phyloP scores from a whole-genome alignment of 306 rosid genomes.

The Trifolium fragiferum region DNA sequence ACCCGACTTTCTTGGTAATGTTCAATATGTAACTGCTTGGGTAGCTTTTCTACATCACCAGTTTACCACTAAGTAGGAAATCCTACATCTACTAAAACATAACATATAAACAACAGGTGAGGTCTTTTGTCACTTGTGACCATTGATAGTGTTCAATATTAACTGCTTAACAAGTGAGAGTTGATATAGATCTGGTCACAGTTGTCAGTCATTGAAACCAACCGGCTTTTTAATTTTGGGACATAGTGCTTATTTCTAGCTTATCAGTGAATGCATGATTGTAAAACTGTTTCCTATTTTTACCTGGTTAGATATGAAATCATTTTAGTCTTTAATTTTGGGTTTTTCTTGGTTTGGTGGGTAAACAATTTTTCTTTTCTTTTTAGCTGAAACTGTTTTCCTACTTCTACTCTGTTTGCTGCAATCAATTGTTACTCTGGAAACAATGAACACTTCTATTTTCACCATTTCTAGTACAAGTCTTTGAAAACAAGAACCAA shows the following conservation, averaged over 20 bases:
- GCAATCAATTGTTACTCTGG: background rate
- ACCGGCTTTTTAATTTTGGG: background rate
- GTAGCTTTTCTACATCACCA: constrained; percentile 11
- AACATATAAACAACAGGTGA: background rate
- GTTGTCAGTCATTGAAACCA: background rate
- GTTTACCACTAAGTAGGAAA: background rate
- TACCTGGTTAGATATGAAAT: background rate
- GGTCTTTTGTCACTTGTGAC: constrained; percentile 21
- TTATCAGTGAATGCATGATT: background rate
- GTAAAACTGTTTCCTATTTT: too few species aligned
- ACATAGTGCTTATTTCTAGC: background rate
- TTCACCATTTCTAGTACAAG: constrained; percentile 1
- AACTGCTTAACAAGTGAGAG: background rate
- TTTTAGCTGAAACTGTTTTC: background rate
- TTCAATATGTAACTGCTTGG: background rate
- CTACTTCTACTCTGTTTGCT: background rate
- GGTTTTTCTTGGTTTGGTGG: background rate
- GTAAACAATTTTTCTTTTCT: background rate
- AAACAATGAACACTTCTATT: background rate
- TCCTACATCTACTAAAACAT: constrained; percentile 18
- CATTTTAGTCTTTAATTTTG: constrained; percentile 18
- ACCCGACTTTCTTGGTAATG: constrained; percentile 9
- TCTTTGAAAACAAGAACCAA: constrained; percentile 4
- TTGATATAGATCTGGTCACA: background rate
- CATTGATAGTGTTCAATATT: constrained; percentile 7